These are phyloP conservation scores for Euryodendron excelsum DNA, from an alignment of 148 eudicot genomes.

Conservation along the genomic window DNA sequence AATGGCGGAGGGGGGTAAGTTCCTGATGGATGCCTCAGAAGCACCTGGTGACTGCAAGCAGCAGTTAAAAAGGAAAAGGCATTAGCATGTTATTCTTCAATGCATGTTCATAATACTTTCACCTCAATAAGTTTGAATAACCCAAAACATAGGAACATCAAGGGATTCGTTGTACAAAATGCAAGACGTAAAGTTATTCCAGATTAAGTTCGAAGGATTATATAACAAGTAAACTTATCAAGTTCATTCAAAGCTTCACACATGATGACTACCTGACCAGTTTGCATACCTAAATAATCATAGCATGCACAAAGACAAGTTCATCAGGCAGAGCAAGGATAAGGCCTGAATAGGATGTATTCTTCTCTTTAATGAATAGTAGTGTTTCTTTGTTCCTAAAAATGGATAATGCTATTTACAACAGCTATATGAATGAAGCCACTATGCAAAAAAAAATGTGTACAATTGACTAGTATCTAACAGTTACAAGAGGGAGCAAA, in stretches of 20 bases:
- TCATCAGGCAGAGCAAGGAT: too few relatives aligned
- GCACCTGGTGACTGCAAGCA: conserved; percentile 71
- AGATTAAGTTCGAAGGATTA: neutral
- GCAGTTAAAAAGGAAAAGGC: neutral
- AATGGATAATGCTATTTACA: neutral
- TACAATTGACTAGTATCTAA: neutral
- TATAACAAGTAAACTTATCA: neutral
- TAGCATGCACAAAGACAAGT: neutral
- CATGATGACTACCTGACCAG: neutral
- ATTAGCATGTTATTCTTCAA: neutral
- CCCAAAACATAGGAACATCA: conserved; percentile 3
- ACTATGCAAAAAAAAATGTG: neutral
- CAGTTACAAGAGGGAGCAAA: neutral
- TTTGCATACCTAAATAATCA: neutral
- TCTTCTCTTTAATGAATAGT: neutral
- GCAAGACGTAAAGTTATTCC: neutral
- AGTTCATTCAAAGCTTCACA: neutral
- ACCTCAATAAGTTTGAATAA: neutral
- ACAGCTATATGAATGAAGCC: neutral
- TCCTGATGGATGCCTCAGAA: conserved; percentile 77
- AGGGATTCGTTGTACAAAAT: neutral
- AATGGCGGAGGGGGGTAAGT: conserved; percentile 87
- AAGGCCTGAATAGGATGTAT: too few relatives aligned
- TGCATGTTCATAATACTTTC: neutral
- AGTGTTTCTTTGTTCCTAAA: neutral